These are phyloP conservation scores for Tuber calosporum DNA, from an alignment of 495 filamentous ascomycete genomes.

Conservation along the genomic window DNA sequence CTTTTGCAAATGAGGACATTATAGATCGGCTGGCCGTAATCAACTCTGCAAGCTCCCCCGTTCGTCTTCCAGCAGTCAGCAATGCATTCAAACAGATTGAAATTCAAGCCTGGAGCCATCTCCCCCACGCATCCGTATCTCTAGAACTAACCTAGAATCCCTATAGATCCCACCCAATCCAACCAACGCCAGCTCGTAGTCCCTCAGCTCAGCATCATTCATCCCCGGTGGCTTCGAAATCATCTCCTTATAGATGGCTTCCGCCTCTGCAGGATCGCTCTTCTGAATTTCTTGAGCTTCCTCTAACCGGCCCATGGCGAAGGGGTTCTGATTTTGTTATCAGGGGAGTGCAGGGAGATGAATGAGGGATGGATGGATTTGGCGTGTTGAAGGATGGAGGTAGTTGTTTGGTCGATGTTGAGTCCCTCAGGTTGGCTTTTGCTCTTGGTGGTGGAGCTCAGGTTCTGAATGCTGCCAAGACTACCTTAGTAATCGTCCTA, in stretches of 20 bases:
- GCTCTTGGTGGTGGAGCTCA: constrained; percentile 25
- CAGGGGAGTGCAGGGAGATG: neutral
- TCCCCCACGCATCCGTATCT: constrained; percentile 6
- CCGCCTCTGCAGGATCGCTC: constrained; percentile 70
- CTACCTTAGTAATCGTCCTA: constrained; percentile 24
- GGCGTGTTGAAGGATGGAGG: constrained; percentile 13
- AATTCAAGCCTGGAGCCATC: constrained; percentile 16
- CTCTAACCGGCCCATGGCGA: constrained; percentile 51
- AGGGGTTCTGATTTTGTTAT: constrained; percentile 5
- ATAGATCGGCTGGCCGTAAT: constrained; percentile 83
- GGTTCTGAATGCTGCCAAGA: constrained; percentile 29
- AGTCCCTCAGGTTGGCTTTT: constrained; percentile 24
- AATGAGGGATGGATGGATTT: constrained; percentile 25
- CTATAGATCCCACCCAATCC: constrained; percentile 86
- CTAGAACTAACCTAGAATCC: constrained; percentile 60
- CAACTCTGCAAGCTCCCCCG: constrained; percentile 81
- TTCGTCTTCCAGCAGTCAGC: constrained; percentile 43
- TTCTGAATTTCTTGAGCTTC: constrained; percentile 80
- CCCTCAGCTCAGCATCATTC: constrained; percentile 73
- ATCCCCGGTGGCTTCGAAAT: constrained; percentile 74
- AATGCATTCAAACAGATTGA: constrained; percentile 17
- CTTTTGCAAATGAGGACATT: constrained; percentile 92
- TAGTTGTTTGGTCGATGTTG: constrained; percentile 26
- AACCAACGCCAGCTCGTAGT: constrained; percentile 78
- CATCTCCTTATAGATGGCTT: constrained; percentile 76